Conservation (phyloP, 139 green algal genomes). For the Micractinium conductrix region DNA sequence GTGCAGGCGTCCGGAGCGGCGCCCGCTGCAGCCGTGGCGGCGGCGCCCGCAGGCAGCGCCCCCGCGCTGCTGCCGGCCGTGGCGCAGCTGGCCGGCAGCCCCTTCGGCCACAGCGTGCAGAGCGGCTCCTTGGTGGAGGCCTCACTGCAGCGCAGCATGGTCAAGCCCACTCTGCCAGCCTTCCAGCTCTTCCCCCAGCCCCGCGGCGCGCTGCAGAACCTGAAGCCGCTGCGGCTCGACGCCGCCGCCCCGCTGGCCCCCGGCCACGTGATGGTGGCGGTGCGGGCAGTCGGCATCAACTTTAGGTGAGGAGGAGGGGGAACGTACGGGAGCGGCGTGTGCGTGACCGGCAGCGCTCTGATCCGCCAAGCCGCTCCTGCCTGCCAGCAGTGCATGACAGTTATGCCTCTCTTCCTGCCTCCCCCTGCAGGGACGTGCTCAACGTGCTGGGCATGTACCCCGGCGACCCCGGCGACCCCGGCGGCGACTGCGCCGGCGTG, state of each 20-base stretch:
- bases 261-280: conserved; percentile 51
- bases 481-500: conserved; percentile 68
- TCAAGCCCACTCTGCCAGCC: conserved; percentile 16
- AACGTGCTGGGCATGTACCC: conserved; percentile 78
- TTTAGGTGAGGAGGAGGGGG: conserved; percentile 42
- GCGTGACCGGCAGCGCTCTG: too few species aligned
- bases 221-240: conserved; percentile 45
- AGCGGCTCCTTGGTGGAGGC: conserved; percentile 9
- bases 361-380: too few species aligned
- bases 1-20: neutral
- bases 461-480: conserved; percentile 54
- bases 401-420: too few species aligned
- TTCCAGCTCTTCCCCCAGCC: conserved; percentile 55
- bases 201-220: conserved; percentile 66
- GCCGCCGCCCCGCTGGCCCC: neutral
- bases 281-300: conserved; percentile 67
- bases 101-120: conserved; percentile 22
- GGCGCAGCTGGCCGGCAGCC: neutral
- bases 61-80: neutral
- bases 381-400: too few species aligned
- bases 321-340: too few species aligned
- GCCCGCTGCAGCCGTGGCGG: neutral
- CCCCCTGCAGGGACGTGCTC: conserved; percentile 58
- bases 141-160: conserved; percentile 6
- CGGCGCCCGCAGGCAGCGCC: neutral